A percentile compares a stretch with the other conserved stretches of the same genome.
Evolutionary conservation across 345 rosid species (phyloP).

Genomic region (Iberis pinnata): DNA sequence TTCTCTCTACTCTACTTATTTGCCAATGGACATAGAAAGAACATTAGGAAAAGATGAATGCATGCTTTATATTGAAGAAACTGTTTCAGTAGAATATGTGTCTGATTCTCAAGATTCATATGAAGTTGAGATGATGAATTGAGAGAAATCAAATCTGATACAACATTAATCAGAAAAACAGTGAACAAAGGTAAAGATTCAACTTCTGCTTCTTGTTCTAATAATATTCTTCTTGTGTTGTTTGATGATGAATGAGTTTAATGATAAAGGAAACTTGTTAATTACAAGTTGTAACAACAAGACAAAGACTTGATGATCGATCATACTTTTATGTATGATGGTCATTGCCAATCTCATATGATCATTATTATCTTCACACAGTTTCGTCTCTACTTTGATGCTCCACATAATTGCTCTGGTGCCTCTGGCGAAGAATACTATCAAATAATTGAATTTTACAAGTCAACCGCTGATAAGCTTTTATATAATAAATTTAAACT

Average conservation of each 20-base stretch:
- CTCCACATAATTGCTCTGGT: too few species aligned
- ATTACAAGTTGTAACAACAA: constrained; percentile 14
- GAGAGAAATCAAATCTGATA: constrained; percentile 15
- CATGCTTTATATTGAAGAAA: constrained; percentile 19
- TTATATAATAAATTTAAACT: too few species aligned
- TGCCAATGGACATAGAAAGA: constrained; percentile 27
- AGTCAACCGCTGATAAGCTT: too few species aligned
- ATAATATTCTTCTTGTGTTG: constrained; percentile 20
- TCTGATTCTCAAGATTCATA: constrained; percentile 24
- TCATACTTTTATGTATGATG: too few species aligned
- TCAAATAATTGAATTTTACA: too few species aligned
- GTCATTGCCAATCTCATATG: too few species aligned
- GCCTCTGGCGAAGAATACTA: too few species aligned
- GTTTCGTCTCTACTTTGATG: too few species aligned
- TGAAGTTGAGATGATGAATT: constrained; percentile 13
- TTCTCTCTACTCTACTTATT: too few species aligned
- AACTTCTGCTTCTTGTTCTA: constrained; percentile 9
- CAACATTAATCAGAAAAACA: constrained; percentile 5
- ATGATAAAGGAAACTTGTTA: not conserved
- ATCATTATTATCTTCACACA: too few species aligned
- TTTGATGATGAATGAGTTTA: constrained; percentile 24
- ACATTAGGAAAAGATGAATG: constrained; percentile 12
- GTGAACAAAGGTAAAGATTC: constrained; percentile 6
- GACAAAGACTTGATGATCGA: constrained; percentile 12
- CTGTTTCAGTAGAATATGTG: constrained; percentile 19